Evolutionary conservation across 1,284 basidiomycete species (phyloP).

Genomic region (Stygiomarasmius scandens): DNA sequence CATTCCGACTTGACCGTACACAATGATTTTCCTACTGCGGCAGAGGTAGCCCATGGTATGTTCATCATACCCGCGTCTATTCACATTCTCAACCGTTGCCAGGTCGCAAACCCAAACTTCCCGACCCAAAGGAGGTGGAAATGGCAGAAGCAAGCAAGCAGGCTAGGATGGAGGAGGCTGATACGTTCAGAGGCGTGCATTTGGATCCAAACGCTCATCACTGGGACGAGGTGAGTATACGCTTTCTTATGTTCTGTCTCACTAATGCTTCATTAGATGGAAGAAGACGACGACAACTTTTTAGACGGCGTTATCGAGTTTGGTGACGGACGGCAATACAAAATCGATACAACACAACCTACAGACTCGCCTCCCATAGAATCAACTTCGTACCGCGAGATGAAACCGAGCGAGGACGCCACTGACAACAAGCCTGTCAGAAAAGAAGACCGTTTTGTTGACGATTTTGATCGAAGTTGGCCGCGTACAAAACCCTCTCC

Average conservation of each 20-base stretch:
- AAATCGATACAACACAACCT: conserved; percentile 58
- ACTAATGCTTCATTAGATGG: conserved; percentile 67
- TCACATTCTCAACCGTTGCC: background rate
- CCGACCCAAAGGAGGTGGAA: conserved; percentile 34
- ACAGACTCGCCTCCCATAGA: conserved; percentile 26
- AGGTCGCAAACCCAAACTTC: conserved; percentile 33
- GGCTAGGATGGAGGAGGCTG: conserved; percentile 73
- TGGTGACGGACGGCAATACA: conserved; percentile 88
- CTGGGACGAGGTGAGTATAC: conserved; percentile 87
- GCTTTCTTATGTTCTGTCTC: conserved; percentile 8
- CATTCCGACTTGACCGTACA: conserved; percentile 43
- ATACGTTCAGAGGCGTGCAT: conserved; percentile 90
- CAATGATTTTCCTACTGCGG: conserved; percentile 88
- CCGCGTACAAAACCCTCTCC: conserved; percentile 61
- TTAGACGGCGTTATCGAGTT: conserved; percentile 90
- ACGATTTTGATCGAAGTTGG: conserved; percentile 94
- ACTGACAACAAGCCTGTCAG: conserved; percentile 47
- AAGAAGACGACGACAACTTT: conserved; percentile 91
- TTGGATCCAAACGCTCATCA: conserved; percentile 91
- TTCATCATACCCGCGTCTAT: conserved; percentile 22
- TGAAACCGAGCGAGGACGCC: conserved; percentile 21
- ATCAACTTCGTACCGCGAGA: conserved; percentile 21
- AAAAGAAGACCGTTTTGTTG: conserved; percentile 80
- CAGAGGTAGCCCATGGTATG: conserved; percentile 84
- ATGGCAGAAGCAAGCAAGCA: conserved; percentile 55